These are phyloP conservation scores for Penicillium griseofulvum DNA, from an alignment of 2,329 filamentous ascomycete species.

Conservation along the genomic window DNA sequence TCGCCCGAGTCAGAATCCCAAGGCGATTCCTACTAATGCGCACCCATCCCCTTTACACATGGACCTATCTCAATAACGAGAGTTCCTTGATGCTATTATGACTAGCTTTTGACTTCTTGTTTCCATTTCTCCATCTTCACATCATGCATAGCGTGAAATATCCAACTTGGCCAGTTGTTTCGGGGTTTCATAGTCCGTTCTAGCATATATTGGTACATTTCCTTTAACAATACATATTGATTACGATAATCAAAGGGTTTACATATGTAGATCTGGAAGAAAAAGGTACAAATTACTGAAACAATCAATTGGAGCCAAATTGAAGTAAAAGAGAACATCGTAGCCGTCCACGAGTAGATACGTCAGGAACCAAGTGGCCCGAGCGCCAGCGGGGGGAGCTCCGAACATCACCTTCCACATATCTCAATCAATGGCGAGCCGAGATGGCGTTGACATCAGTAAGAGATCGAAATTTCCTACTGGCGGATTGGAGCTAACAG, in stretches of 20 bases:
- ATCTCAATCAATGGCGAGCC: conserved; percentile 32
- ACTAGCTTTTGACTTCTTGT: neutral
- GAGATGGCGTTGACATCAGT: conserved; percentile 48
- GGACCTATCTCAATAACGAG: conserved; percentile 12
- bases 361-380: conserved; percentile 13
- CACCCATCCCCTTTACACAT: conserved; percentile 13
- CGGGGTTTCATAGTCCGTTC: neutral
- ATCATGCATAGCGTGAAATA: neutral
- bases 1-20: conserved; percentile 11
- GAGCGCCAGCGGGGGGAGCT: conserved; percentile 23
- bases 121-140: neutral
- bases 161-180: neutral
- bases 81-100: neutral
- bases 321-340: neutral
- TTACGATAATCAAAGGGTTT: no score
- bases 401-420: conserved; percentile 19
- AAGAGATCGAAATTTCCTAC: neutral
- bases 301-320: neutral
- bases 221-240: neutral
- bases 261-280: neutral
- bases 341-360: conserved; percentile 2
- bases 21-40: neutral
- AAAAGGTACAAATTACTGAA: neutral
- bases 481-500: neutral
- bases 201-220: neutral